These are phyloP conservation scores for Mortierella sp. DNA, from an alignment of 371 early-diverging fungal genomes.

Conservation along the genomic window DNA sequence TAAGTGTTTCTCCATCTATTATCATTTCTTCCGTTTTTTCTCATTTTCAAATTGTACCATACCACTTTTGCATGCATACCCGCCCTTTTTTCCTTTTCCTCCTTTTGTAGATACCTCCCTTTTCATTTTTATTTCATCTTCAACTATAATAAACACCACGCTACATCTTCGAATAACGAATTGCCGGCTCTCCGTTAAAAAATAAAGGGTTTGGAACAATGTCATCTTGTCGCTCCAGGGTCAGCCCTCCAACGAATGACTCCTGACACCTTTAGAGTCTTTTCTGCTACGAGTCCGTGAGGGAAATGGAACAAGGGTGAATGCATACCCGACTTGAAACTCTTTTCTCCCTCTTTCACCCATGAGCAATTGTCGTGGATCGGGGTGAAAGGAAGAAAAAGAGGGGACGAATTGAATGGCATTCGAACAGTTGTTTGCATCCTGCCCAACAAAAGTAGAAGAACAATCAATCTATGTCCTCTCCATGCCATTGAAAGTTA, in stretches of 20 bases:
- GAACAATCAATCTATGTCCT: background rate
- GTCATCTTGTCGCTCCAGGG: no score
- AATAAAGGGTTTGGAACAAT: background rate
- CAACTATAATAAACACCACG: background rate
- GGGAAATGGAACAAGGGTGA: no score
- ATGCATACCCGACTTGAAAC: no score
- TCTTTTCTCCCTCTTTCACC: no score
- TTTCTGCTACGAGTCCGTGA: no score
- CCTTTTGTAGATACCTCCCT: background rate
- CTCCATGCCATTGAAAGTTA: background rate
- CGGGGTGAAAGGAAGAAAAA: no score
- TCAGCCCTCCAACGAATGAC: no score
- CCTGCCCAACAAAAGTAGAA: no score
- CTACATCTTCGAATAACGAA: background rate
- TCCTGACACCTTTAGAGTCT: no score
- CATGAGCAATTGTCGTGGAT: no score
- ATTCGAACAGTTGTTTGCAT: no score
- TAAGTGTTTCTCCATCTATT: background rate
- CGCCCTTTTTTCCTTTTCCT: background rate
- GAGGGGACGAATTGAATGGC: no score
- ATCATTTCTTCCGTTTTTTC: background rate
- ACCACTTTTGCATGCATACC: conserved; percentile 3
- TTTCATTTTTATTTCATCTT: background rate
- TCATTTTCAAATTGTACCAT: background rate
- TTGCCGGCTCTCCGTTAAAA: background rate